A percentile compares a stretch with the other conserved stretches of the same genome.
Evolutionary conservation across 1,139 yeast species (phyloP).

Genomic region (Yamadazyma sp.): DNA sequence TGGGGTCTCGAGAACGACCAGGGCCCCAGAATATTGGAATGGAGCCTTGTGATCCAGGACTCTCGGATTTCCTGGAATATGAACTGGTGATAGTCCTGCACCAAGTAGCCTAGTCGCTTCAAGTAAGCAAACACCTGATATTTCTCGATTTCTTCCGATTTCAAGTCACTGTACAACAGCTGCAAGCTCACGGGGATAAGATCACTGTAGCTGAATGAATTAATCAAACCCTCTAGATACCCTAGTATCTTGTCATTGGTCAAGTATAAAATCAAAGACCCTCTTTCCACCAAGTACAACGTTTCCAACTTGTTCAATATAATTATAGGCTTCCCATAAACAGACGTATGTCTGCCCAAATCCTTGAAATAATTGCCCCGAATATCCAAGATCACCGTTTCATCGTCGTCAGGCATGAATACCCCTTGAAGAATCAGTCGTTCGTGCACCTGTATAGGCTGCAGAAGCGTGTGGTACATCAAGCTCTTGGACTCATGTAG

Average conservation of each 20-base stretch:
- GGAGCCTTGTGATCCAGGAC: not conserved
- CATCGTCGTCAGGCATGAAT: slow-evolving; percentile 43
- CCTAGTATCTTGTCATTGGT: slow-evolving; percentile 19
- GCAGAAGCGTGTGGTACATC: slow-evolving; percentile 69
- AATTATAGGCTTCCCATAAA: slow-evolving; percentile 27
- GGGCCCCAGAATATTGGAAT: not conserved
- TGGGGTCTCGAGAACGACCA: not conserved
- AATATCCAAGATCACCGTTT: slow-evolving; percentile 50
- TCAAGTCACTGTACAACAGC: slow-evolving; percentile 54
- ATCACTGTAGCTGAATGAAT: slow-evolving; percentile 12
- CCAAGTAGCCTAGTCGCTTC: slow-evolving; percentile 78
- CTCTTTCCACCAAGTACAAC: slow-evolving; percentile 79
- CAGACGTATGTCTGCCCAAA: slow-evolving; percentile 47
- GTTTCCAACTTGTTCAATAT: slow-evolving; percentile 67
- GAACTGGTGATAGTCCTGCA: slow-evolving; percentile 34
- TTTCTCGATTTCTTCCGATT: slow-evolving; percentile 39
- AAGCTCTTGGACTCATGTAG: slow-evolving; percentile 60
- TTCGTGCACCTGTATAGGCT: slow-evolving; percentile 58
- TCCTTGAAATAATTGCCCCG: slow-evolving; percentile 75
- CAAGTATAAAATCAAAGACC: slow-evolving; percentile 62
- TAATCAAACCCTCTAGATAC: slow-evolving; percentile 16
- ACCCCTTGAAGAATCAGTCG: slow-evolving; percentile 46
- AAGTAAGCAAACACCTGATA: slow-evolving; percentile 73
- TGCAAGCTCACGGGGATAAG: slow-evolving; percentile 58
- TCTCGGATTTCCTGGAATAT: slow-evolving; percentile 3